These are phyloP conservation scores for Claviceps sp. DNA, from an alignment of 2,329 filamentous ascomycete genomes.

Conservation along the genomic window DNA sequence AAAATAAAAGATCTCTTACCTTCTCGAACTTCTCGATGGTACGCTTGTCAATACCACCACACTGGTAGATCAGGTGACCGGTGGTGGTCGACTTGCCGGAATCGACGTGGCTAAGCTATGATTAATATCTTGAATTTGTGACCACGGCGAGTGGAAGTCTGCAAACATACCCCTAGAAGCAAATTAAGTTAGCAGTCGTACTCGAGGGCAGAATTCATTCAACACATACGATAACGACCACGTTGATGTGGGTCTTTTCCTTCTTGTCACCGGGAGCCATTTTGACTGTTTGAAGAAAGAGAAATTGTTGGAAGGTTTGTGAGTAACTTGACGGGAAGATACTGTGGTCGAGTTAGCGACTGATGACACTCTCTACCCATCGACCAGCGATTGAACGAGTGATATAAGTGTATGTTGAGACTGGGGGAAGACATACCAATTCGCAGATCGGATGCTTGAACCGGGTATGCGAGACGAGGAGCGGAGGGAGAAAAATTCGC, in stretches of 20 bases:
- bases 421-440: slow-evolving; percentile 19
- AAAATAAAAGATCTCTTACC: slow-evolving; percentile 41
- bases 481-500: slow-evolving; percentile 22
- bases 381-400: background rate
- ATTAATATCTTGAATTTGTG: slow-evolving; percentile 19
- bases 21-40: slow-evolving; percentile 99
- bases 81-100: slow-evolving; percentile 97
- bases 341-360: slow-evolving; percentile 2
- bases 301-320: slow-evolving; percentile 4
- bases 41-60: slow-evolving; percentile 99
- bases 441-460: slow-evolving; percentile 32
- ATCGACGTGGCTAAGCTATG: slow-evolving; percentile 68
- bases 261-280: slow-evolving; percentile 51
- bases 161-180: slow-evolving; percentile 15
- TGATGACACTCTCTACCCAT: background rate
- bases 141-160: slow-evolving; percentile 8
- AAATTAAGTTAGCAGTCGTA: slow-evolving; percentile 9
- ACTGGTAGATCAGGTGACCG: slow-evolving; percentile 99
- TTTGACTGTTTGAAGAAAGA: slow-evolving; percentile 2
- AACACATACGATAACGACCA: slow-evolving; percentile 71
- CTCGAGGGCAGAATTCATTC: background rate
- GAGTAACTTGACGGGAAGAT: slow-evolving; percentile 4
- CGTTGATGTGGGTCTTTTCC: slow-evolving; percentile 91
- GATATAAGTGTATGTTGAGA: background rate
- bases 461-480: slow-evolving; percentile 31